Percentiles rank a stretch among this genome's conserved stretches.
phyloP scores from a whole-genome alignment of 805 yeast genomes.

The Clavispora phyllophila region DNA sequence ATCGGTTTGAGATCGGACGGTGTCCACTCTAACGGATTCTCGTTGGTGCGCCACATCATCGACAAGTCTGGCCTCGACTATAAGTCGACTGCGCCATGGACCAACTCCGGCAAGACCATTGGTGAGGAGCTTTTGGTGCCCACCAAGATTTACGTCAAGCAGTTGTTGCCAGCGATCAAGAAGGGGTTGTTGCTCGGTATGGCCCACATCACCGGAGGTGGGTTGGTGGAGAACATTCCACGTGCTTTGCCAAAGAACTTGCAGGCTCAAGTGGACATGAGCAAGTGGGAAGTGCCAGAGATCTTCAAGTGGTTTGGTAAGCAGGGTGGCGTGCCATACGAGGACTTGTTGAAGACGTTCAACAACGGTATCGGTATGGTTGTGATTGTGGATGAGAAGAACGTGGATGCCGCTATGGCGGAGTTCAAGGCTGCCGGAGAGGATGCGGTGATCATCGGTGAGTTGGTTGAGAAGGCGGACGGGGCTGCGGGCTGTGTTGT shows the following conservation, averaged over 20 bases:
- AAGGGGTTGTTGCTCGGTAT: slow-evolving; percentile 73
- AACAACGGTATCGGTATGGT: slow-evolving; percentile 98
- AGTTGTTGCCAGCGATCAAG: slow-evolving; percentile 68
- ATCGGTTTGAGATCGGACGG: slow-evolving; percentile 90
- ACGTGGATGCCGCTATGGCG: slow-evolving; percentile 52
- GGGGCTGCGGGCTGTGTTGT: slow-evolving; percentile 62
- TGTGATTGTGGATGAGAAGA: slow-evolving; percentile 66
- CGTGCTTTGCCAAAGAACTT: slow-evolving; percentile 81
- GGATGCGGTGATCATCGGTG: slow-evolving; percentile 52
- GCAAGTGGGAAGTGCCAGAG: slow-evolving; percentile 76
- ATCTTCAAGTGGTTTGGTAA: slow-evolving; percentile 93
- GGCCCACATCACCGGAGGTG: slow-evolving; percentile 99
- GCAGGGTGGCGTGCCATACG: slow-evolving; percentile 83
- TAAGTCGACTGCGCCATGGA: slow-evolving; percentile 82
- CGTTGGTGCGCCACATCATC: slow-evolving; percentile 87
- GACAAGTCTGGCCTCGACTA: slow-evolving; percentile 71
- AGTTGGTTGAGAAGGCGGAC: slow-evolving; percentile 33
- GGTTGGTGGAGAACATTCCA: slow-evolving; percentile 92
- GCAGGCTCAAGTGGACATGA: slow-evolving; percentile 76
- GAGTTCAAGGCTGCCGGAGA: slow-evolving; percentile 65
- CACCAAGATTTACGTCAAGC: slow-evolving; percentile 91
- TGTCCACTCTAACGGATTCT: slow-evolving; percentile 94
- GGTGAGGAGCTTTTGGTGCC: slow-evolving; percentile 88
- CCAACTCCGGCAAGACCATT: slow-evolving; percentile 54
- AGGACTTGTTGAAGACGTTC: slow-evolving; percentile 83